phyloP scores from a whole-genome alignment of 1,284 basidiomycete species.

The Papiliotrema flavescens region DNA sequence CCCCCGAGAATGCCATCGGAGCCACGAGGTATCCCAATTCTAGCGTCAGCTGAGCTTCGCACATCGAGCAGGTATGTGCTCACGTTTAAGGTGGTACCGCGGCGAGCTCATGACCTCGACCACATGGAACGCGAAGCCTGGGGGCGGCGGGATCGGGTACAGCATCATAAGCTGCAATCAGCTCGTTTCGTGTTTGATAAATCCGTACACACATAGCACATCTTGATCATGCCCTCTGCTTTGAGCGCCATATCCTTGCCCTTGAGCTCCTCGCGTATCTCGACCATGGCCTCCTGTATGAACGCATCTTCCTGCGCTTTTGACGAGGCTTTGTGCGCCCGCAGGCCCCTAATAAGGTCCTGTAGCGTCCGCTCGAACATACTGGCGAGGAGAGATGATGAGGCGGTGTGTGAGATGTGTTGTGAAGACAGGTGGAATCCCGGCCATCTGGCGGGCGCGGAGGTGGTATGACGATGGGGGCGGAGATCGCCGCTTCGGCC shows the following conservation, averaged over 20 bases:
- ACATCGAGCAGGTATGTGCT: constrained; percentile 7
- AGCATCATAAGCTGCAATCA: constrained; percentile 49
- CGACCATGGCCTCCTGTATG: constrained; percentile 53
- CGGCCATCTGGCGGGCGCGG: neutral
- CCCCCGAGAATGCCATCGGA: constrained; percentile 83
- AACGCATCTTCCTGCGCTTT: constrained; percentile 51
- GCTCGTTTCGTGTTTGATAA: neutral
- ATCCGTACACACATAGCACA: constrained; percentile 81
- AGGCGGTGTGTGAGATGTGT: too few relatives aligned
- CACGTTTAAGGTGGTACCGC: constrained; percentile 78
- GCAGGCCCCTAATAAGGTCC: constrained; percentile 84
- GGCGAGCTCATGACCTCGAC: constrained; percentile 97
- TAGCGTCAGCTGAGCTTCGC: constrained; percentile 10
- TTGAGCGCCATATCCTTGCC: constrained; percentile 96
- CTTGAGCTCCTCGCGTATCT: constrained; percentile 87
- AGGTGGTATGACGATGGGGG: neutral
- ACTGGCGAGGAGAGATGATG: neutral
- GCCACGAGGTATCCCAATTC: constrained; percentile 94
- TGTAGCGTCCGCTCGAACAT: constrained; percentile 95
- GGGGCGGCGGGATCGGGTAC: constrained; percentile 51
- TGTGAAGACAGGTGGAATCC: too few relatives aligned
- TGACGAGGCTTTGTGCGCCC: constrained; percentile 54
- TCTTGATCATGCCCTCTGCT: constrained; percentile 89
- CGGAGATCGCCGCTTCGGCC: neutral
- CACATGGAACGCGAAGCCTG: constrained; percentile 72